A percentile compares a stretch with the other conserved stretches of the same genome.
Evolutionary conservation across 73 alveolate genomes (phyloP).

Genomic region (Urostyla sp.): DNA sequence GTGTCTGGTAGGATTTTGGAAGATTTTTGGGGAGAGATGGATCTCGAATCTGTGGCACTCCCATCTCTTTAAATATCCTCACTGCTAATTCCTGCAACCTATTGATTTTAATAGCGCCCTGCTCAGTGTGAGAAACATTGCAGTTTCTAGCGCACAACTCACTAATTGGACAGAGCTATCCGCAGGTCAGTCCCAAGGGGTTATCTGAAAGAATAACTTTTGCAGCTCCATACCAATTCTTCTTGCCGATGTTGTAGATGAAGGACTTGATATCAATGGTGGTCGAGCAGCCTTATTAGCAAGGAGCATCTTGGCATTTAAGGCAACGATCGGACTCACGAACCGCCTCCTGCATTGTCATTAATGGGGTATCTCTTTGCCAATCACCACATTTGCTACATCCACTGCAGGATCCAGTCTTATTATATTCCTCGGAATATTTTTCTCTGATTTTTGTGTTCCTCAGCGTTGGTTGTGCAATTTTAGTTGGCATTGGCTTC

Average conservation of each 20-base stretch:
- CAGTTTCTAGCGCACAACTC: constrained; percentile 79
- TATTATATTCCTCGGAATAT: constrained; percentile 62
- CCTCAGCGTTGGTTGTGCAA: constrained; percentile 60
- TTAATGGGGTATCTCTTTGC: constrained; percentile 67
- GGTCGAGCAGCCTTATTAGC: constrained; percentile 77
- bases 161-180: constrained; percentile 75
- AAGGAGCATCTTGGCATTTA: constrained; percentile 78
- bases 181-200: constrained; percentile 78
- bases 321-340: constrained; percentile 73
- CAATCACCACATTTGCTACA: constrained; percentile 55
- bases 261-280: constrained; percentile 73
- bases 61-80: constrained; percentile 72
- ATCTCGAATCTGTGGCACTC: constrained; percentile 65
- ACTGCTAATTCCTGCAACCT: constrained; percentile 79
- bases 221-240: constrained; percentile 83
- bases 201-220: constrained; percentile 73
- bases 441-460: constrained; percentile 66
- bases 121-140: constrained; percentile 67
- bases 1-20: constrained; percentile 63
- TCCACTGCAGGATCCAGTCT: constrained; percentile 63
- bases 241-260: constrained; percentile 72
- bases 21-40: constrained; percentile 50
- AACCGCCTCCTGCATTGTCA: constrained; percentile 71
- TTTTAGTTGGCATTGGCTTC: constrained; percentile 12
- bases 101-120: constrained; percentile 76